Evolutionary conservation across 768 basidiomycete genomes (phyloP), one percentile per base, ranked within the genome.

Genomic region (Suillus subaureus): DNA sequence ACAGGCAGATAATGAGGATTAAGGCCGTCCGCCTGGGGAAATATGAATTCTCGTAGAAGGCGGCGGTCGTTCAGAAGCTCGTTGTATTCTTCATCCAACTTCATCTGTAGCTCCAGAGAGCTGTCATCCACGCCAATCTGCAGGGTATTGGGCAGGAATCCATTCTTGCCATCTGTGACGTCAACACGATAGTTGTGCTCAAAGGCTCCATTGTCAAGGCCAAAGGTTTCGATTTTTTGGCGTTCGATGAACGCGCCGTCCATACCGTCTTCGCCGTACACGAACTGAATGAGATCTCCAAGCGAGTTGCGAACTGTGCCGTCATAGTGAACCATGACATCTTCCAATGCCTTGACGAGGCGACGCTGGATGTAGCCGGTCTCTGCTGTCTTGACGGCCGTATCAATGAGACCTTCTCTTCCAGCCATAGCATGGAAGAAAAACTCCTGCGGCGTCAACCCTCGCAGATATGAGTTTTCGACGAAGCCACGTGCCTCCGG

Each of bases 381-480:
- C 80, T 99, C 97, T 55, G 97, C 97, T 5, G 97, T 99, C 83
- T 99, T 99, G 77, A 99, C 96, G 47, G 97, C 97, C 4, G 97
- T 99, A 84, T 99, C 97, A 72, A 99, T 98, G 62, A 99, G 80
- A 83, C 97, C 97, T 79, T 99, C 97, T 70, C 97, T 93, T 79
- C 97, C 97, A 72, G 97, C 97, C 97, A 99, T 99, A 64, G 97
- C 97, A 78, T 99, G 97, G 89, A 99, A 99, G 85, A 99, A 99
- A 84, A 94, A 99, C 75, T 99, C 97, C 69, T 98, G 96, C 0
- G 97, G 97, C 3, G 96, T 99, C 66, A 99, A 77, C 31, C 97
- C 96, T 64, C 96, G 92, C 40, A 99, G 83, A 72, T 99, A 99
- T 26, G 97, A 99, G 76, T 99, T 99, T 78, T 99, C 97, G 67